These are phyloP conservation scores for Meyerozyma guilliermondii DNA, from an alignment of 1,139 yeast species.

Conservation along the genomic window DNA sequence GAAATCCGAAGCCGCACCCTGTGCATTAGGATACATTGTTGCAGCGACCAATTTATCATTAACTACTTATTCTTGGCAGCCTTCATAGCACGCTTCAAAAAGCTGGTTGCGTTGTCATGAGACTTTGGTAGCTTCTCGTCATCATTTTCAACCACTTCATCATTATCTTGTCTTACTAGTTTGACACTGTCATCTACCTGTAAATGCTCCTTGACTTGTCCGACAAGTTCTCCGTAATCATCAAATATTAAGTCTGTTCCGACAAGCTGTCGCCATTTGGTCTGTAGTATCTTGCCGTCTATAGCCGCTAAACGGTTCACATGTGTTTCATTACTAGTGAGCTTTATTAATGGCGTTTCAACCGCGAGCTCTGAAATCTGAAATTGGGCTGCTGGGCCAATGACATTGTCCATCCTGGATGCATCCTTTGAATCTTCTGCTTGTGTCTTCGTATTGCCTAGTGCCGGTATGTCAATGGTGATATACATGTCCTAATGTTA, in stretches of 20 bases:
- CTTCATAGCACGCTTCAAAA: slow-evolving; percentile 26
- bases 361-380: slow-evolving; percentile 35
- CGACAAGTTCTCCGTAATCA: slow-evolving; percentile 51
- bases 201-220: slow-evolving; percentile 38
- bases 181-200: slow-evolving; percentile 25
- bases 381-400: slow-evolving; percentile 38
- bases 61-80: slow-evolving; percentile 13
- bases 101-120: slow-evolving; percentile 9
- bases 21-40: not conserved
- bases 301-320: slow-evolving; percentile 19
- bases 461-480: slow-evolving; percentile 2
- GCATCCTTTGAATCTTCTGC: not conserved
- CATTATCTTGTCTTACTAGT: slow-evolving; percentile 14
- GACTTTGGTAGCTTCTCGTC: slow-evolving; percentile 10
- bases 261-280: slow-evolving; percentile 71
- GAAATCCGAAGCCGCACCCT: not conserved
- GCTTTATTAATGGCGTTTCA: slow-evolving; percentile 31
- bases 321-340: slow-evolving; percentile 25
- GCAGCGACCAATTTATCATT: not conserved
- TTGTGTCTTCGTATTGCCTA: not conserved
- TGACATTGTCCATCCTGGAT: slow-evolving; percentile 9
- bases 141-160: slow-evolving; percentile 9
- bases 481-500: slow-evolving; percentile 3
- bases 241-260: slow-evolving; percentile 77
- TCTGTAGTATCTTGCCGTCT: slow-evolving; percentile 56